Evolutionary conservation across 2,329 filamentous ascomycete species (phyloP), one percentile per base, ranked within the genome.

Genomic region (Leptodontidium sp.): DNA sequence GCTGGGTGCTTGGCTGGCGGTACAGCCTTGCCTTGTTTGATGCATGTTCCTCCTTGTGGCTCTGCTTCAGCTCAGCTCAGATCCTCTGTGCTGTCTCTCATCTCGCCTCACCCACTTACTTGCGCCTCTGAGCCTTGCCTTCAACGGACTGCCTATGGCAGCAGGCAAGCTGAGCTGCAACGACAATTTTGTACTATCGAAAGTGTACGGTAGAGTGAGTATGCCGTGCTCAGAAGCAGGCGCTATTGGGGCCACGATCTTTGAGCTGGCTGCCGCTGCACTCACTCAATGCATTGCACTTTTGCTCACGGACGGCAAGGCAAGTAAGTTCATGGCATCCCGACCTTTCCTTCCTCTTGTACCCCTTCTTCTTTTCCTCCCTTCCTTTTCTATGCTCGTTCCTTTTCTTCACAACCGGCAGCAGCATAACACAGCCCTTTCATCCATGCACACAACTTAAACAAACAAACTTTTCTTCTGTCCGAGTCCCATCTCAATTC

Each of bases 181-280:
- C 7, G 11, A 24, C 55, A 58, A 8, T 12, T 8, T 11, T 2
- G 52, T 35, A 40, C 35, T 58, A 58, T 58, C 38, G 53, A 38
- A 57, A 35, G 35, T 45, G 40, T 12, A 17, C 40, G 40, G 40
- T 12, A 45, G 38, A 4, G 12, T 35, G 38, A 4, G 12, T 35
- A 35, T 55, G 52, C 29, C 52, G 52, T 55, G 52, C 52, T n/a
- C 52, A 6, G 26, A 12, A 8, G 47, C n/a, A 24, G 47, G 21
- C 26, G 24, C 50, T 53, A 53, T 53, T 53, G 50, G 50, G 50
- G 50, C 50, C 50, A 53, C 50, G 50, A 53, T 53, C n/a, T 50
- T 7, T 21, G 21, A n/a, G 45, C 45, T 49, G 45, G 21, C 21
- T 21, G 21, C 21, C 21, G 21, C 21, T 21, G 21, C 21, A 21